Conservation (phyloP, 768 basidiomycete species). For the Psilocybe azurescens region DNA sequence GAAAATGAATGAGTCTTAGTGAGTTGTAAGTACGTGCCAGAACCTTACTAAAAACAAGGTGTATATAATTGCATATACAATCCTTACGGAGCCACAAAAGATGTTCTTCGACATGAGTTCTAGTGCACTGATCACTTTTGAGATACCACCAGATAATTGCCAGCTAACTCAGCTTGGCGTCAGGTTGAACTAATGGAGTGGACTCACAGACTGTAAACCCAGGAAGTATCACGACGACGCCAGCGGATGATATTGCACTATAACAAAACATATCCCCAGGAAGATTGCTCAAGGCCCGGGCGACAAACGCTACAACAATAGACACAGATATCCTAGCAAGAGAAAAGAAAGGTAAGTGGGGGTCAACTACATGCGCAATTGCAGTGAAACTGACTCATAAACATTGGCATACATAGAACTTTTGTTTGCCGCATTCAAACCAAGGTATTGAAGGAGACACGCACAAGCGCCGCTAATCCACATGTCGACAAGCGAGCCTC, state of each 20-base stretch:
- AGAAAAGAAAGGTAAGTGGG: background rate
- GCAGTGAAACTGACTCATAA: conserved; percentile 75
- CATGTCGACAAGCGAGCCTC: conserved; percentile 83
- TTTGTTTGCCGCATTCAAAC: conserved; percentile 81
- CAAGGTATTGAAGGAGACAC: conserved; percentile 76
- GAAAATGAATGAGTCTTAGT: background rate
- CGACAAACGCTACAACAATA: conserved; percentile 83
- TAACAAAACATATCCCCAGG: conserved; percentile 84
- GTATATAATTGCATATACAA: conserved; percentile 88
- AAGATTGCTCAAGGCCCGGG: conserved; percentile 79
- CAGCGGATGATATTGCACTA: conserved; percentile 87
- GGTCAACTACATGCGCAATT: background rate
- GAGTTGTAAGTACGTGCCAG: conserved; percentile 3
- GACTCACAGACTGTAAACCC: conserved; percentile 81
- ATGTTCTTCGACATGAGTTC: conserved; percentile 84
- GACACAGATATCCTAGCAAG: conserved; percentile 75
- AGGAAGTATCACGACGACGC: conserved; percentile 89
- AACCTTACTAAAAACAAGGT: conserved; percentile 73
- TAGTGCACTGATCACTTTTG: conserved; percentile 73
- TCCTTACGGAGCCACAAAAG: conserved; percentile 80
- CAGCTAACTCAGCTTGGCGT: background rate
- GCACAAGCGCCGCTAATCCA: conserved; percentile 77
- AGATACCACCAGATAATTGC: background rate
- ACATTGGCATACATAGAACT: conserved; percentile 94
- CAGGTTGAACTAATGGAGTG: background rate